Evolutionary conservation across 2,329 filamentous ascomycete species (phyloP).

Genomic region (Pyrenophora graminea): DNA sequence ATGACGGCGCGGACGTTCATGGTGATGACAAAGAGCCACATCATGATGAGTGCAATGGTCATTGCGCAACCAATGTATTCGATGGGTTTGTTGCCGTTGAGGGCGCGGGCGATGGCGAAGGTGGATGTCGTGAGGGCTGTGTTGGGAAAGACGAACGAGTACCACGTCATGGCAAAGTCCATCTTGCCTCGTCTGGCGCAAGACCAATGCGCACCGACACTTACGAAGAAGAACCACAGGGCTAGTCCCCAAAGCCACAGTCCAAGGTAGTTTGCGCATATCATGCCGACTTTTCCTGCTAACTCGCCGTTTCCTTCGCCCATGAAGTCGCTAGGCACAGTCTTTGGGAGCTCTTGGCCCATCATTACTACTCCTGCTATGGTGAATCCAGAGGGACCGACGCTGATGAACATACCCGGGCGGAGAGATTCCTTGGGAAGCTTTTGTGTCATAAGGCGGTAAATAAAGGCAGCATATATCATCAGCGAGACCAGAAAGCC

Average conservation of each 20-base stretch:
- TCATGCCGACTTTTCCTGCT: constrained; percentile 59
- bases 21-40: constrained; percentile 70
- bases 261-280: constrained; percentile 65
- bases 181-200: constrained; percentile 65
- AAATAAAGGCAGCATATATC: constrained; percentile 83
- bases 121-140: constrained; percentile 75
- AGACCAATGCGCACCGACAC: constrained; percentile 74
- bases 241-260: constrained; percentile 85
- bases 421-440: constrained; percentile 74
- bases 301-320: constrained; percentile 56
- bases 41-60: constrained; percentile 65
- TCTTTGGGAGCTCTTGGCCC: constrained; percentile 55
- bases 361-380: constrained; percentile 64
- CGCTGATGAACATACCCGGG: constrained; percentile 83
- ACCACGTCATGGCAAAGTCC: constrained; percentile 85
- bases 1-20: constrained; percentile 73
- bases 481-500: constrained; percentile 71
- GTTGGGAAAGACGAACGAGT: constrained; percentile 80
- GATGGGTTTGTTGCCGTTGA: constrained; percentile 56
- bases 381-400: constrained; percentile 75
- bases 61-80: constrained; percentile 70
- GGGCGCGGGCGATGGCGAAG: constrained; percentile 67
- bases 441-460: constrained; percentile 86
- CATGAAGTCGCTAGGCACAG: constrained; percentile 61
- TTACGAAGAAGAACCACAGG: constrained; percentile 82